Base-by-base conservation (phyloP, 371 early-diverging fungal species). In the Actinomucor elegans region DNA sequence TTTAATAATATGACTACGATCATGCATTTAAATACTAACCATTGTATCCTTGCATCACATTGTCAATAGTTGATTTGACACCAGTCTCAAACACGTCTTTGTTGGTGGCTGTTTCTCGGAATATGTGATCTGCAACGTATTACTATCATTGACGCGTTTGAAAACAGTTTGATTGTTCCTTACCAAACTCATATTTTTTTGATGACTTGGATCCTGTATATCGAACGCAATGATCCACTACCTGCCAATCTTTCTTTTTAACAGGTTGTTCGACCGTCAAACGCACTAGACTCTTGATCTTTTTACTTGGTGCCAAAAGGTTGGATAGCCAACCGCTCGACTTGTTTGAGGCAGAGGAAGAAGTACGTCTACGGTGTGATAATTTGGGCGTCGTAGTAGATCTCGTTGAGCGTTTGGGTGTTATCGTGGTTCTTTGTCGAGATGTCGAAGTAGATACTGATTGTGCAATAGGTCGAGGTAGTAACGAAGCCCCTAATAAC, bases 111-210 rank as follows among this genome's bases (percentile, higher is more conserved):
- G 12, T 17, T 6, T 23, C 35, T 26, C 44, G 15, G 28, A 52
- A 52, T 26, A 52, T 42, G 36, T 52, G 36, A 44, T 52, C 53
- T 52, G 32, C 12, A 5, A 21, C 24, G 11, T 40, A 6, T 38
- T 38, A 38, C 18, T 38, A 20, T 4, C 6, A 23, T 20, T 12
- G 3, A 15, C 26, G 26, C 24, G 31, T 20, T 2, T 7, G 12
- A 7, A 11, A 11, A 7, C 28, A 49, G 32, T 6, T 29, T 10
- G 9, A 41, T 7, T 40, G 14, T 21, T 35, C 27, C 7, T 41
- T 49, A 58, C 58, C 58, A n/a, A 58, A 46, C 8, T 58, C 58
- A 20, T 31, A 58, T 27, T 58, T 58, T 18, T 58, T 58, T 4
- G 26, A 32, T 15, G 37, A 27, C 18, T 46, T 58, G 2, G 58